A percentile compares a stretch with the other conserved stretches of the same genome.
phyloP scores from a whole-genome alignment of 2,329 filamentous ascomycete species.

The Aspergillus bombycis region DNA sequence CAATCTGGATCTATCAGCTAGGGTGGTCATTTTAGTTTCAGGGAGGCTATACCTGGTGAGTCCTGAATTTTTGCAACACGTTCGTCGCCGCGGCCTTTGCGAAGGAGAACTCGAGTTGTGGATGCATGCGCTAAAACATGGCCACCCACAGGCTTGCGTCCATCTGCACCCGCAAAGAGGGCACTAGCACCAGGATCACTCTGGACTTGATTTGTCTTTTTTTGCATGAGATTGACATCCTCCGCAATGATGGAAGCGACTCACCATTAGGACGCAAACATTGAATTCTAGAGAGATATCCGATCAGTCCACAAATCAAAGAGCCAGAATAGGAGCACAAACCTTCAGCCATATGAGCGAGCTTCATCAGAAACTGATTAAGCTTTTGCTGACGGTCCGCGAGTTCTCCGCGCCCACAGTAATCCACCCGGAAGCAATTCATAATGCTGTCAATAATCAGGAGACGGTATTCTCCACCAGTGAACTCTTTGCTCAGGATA shows the following conservation, averaged over 20 bases:
- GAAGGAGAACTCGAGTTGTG: slow-evolving; percentile 66
- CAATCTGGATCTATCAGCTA: slow-evolving; percentile 55
- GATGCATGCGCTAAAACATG: slow-evolving; percentile 72
- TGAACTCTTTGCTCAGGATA: slow-evolving; percentile 63
- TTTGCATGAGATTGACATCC: background rate
- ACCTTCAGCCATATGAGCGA: slow-evolving; percentile 68
- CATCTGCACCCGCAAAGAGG: slow-evolving; percentile 68
- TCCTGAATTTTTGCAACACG: slow-evolving; percentile 71
- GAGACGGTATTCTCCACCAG: slow-evolving; percentile 65
- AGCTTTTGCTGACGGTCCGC: slow-evolving; percentile 71
- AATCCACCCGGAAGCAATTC: slow-evolving; percentile 70
- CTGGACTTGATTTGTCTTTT: slow-evolving; percentile 69
- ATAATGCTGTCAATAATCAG: slow-evolving; percentile 72
- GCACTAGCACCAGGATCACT: slow-evolving; percentile 70
- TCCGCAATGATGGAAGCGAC: background rate
- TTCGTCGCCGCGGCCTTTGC: slow-evolving; percentile 71
- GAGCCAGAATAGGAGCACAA: slow-evolving; percentile 11
- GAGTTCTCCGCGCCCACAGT: slow-evolving; percentile 67
- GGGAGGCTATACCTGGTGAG: slow-evolving; percentile 59
- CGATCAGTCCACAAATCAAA: slow-evolving; percentile 11
- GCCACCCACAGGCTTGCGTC: slow-evolving; percentile 67
- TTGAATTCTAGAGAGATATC: slow-evolving; percentile 60
- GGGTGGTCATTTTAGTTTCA: background rate
- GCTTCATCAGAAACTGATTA: slow-evolving; percentile 65
- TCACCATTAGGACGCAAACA: slow-evolving; percentile 64